Evolutionary conservation across 345 rosid species (phyloP), one percentile per base, ranked within the genome.

Genomic region (Eucalyptus microcorys): DNA sequence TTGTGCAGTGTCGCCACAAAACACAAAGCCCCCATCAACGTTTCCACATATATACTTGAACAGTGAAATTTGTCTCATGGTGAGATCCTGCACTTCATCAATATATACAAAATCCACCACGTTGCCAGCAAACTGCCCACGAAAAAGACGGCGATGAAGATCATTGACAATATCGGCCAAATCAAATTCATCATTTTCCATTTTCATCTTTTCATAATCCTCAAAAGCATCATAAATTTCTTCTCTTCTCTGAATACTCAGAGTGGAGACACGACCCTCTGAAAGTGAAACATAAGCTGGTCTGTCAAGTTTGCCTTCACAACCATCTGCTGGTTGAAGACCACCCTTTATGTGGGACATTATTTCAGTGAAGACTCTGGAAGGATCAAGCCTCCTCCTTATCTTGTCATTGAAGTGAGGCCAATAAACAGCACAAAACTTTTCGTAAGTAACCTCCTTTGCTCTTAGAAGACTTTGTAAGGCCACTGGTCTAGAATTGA

Each of bases 61-160:
- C 30, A 95, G 93, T 21, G 93, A 92, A 89, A 93, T 90, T 83
- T 95, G 96, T 40, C 94, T 91, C 93, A 92, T 88, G 24, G 96
- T 92, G 16, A 94, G 94, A 93, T 95, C 96, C 87, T 94, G 96
- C 71, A 95, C 96, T 87, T 95, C 95, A 87, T 95, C 96, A 26
- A 95, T 88, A 59, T 94, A 95, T 53, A 95, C 94, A 91, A 92
- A 95, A 85, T 93, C 90, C 91, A 95, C 88, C 16, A 61, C 10
- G 7, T 90, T 91, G 47, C 92, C 94, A 42, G n/a, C 86, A 66
- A 92, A 92, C 37, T 47, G 87, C 87, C 85, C 87, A 14, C 7
- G 30, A 59, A 85, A n/a, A 83, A 95, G 89, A n/a, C 95, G 93
- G 43, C 21, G 26, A 87, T 94, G 95, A 50, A 95, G 91, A 91